Base-by-base conservation (phyloP, 1,284 basidiomycete species). In the Exobasidium cylindrosporum region DNA sequence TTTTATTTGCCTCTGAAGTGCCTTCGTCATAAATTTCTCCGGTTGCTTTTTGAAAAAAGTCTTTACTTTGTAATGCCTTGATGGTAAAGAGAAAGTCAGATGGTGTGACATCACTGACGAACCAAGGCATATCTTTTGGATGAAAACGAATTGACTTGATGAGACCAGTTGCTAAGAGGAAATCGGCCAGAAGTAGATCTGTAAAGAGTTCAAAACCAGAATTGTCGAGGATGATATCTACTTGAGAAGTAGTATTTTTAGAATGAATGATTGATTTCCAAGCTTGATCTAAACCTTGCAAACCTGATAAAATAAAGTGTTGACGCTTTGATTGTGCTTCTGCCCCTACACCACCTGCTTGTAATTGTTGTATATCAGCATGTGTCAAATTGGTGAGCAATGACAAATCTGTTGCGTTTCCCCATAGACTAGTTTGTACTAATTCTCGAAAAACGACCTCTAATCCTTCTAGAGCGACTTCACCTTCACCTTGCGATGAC, bases 141-240 rank as follows among this genome's bases (percentile, higher is more conserved):
- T 79, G 77, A 63, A 78, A 76, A 53, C 77, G 74, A 21, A 79
- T 72, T 54, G 77, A 52, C 3, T 52, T 53, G 1, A 76, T 75
- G 46, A 76, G 63, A 11, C 74, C 72, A 10, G 64, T 67, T 4
- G 70, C 65, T 10, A 75, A 64, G 45, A 75, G 60, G 74, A 96
- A 97, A 78, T 98, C 95, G 40, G 94, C 95, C 67, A 98, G 88
- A 23, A 97, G 87, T 31, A 97, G 82, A 77, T 97, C 96, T 1
- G 94, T 96, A 80, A 91, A 93, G 14, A 97, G 83, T 89, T 97
- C 94, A 68, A 97, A 97, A 1, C 68, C 70, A 89, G 91, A 87
- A 77, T 97, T 97, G 80, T 97, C 95, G 29, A 98, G 82, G 1
- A 97, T 86, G 64, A 97, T 88, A 79, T 98, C 95, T 17, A 95